Percentiles rank a stretch among this genome's conserved stretches.
These are phyloP conservation scores for Lentinula lateritia DNA, from an alignment of 768 basidiomycete species.

Conservation along the genomic window DNA sequence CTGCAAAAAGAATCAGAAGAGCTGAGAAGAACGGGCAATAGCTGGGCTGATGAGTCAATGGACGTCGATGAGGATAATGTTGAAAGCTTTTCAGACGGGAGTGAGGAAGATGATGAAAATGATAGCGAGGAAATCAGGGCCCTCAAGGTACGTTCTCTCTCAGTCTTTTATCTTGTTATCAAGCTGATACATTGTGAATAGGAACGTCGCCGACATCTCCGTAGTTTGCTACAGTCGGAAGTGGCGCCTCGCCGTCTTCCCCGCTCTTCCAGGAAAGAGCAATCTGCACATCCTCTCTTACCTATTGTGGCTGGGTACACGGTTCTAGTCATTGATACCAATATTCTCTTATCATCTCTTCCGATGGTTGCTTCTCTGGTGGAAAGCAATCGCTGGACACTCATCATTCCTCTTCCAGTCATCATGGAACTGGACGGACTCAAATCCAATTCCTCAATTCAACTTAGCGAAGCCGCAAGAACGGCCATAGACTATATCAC, in stretches of 20 bases:
- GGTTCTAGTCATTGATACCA: slow-evolving; percentile 89
- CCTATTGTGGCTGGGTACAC: slow-evolving; percentile 81
- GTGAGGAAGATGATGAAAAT: slow-evolving; percentile 52
- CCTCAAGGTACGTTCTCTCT: slow-evolving; percentile 57
- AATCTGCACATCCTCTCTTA: slow-evolving; percentile 34
- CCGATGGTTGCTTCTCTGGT: slow-evolving; percentile 67
- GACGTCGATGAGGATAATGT: slow-evolving; percentile 61
- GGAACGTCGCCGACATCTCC: slow-evolving; percentile 73
- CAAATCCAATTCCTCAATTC: slow-evolving; percentile 45
- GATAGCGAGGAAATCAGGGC: slow-evolving; percentile 71
- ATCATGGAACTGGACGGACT: slow-evolving; percentile 98
- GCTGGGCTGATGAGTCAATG: slow-evolving; percentile 67
- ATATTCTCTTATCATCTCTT: slow-evolving; percentile 85
- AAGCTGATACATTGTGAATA: slow-evolving; percentile 23
- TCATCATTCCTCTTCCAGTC: slow-evolving; percentile 89
- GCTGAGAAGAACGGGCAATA: slow-evolving; percentile 49
- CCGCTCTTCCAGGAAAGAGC: slow-evolving; percentile 19
- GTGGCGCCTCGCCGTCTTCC: slow-evolving; percentile 15
- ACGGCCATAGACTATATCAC: slow-evolving; percentile 73
- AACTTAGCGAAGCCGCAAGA: slow-evolving; percentile 71
- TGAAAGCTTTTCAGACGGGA: slow-evolving; percentile 38
- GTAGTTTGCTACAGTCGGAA: slow-evolving; percentile 52
- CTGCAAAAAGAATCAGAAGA: slow-evolving; percentile 68
- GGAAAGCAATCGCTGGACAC: slow-evolving; percentile 79
- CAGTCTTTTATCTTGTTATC: slow-evolving; percentile 3